These are phyloP conservation scores for Leccinellum rugosiceps DNA, from an alignment of 768 basidiomycete genomes.

Conservation along the genomic window DNA sequence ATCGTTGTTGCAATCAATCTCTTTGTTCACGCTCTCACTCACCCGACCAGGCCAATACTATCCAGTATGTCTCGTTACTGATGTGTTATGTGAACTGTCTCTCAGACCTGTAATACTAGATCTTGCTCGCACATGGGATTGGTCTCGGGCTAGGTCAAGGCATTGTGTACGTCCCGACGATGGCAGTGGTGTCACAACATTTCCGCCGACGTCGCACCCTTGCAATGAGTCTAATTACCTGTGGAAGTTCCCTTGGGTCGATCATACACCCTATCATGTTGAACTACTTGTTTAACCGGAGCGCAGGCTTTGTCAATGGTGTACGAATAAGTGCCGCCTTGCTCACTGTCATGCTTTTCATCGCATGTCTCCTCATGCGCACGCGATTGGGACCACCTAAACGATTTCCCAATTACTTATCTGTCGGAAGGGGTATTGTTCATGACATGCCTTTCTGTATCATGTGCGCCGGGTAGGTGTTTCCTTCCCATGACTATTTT, in stretches of 20 bases:
- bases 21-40: background rate
- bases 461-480: background rate
- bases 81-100: background rate
- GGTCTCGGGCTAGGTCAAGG: background rate
- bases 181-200: background rate
- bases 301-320: background rate
- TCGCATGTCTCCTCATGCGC: background rate
- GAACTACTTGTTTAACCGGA: background rate
- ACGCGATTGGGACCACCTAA: background rate
- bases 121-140: background rate
- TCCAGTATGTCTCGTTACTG: background rate
- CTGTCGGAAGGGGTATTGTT: background rate
- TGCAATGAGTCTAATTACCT: background rate
- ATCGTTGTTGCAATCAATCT: background rate
- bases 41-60: background rate
- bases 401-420: background rate
- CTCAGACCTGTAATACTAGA: background rate
- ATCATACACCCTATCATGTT: background rate
- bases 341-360: background rate
- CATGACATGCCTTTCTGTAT: background rate
- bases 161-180: background rate
- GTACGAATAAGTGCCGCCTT: background rate
- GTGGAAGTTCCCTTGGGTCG: background rate
- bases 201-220: background rate
- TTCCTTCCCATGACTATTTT: background rate